These are phyloP conservation scores for Diaporthe helianthi DNA, from an alignment of 2,329 filamentous ascomycete species.

Conservation along the genomic window DNA sequence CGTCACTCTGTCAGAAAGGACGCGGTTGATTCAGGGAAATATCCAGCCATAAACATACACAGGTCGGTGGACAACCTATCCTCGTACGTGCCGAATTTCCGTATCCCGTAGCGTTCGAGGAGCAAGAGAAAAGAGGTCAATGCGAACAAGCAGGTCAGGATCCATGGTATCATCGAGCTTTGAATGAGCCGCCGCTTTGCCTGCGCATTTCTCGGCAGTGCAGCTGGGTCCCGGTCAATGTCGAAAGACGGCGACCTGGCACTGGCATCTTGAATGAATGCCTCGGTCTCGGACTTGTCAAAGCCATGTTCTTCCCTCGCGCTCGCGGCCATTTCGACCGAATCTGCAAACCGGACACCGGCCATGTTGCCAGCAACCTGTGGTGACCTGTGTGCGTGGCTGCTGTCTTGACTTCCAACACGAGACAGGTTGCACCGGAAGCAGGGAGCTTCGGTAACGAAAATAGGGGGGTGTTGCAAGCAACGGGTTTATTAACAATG, in stretches of 20 bases:
- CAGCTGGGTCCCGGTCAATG: slow-evolving; percentile 3
- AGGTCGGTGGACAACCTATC: slow-evolving; percentile 30
- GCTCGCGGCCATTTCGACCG: neutral
- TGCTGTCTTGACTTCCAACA: no score
- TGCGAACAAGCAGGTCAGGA: slow-evolving; percentile 32
- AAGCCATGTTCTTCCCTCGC: neutral
- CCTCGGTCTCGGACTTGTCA: slow-evolving; percentile 7
- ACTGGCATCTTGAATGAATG: slow-evolving; percentile 3
- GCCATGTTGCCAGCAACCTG: neutral
- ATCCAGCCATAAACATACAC: slow-evolving; percentile 15
- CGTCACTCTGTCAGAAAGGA: neutral
- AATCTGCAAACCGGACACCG: slow-evolving; percentile 24
- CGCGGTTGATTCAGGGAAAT: neutral
- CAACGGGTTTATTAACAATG: neutral
- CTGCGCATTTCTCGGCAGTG: neutral
- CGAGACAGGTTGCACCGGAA: neutral
- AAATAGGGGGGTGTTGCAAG: neutral
- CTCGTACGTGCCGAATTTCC: slow-evolving; percentile 33
- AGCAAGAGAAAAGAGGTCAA: slow-evolving; percentile 32
- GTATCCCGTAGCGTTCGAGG: slow-evolving; percentile 28
- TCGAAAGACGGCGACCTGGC: slow-evolving; percentile 13
- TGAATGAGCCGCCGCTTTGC: slow-evolving; percentile 13
- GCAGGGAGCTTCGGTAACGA: neutral
- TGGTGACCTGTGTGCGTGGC: no score
- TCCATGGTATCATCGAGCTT: slow-evolving; percentile 32